phyloP scores from a whole-genome alignment of 768 basidiomycete species.

The Russula earlei region DNA sequence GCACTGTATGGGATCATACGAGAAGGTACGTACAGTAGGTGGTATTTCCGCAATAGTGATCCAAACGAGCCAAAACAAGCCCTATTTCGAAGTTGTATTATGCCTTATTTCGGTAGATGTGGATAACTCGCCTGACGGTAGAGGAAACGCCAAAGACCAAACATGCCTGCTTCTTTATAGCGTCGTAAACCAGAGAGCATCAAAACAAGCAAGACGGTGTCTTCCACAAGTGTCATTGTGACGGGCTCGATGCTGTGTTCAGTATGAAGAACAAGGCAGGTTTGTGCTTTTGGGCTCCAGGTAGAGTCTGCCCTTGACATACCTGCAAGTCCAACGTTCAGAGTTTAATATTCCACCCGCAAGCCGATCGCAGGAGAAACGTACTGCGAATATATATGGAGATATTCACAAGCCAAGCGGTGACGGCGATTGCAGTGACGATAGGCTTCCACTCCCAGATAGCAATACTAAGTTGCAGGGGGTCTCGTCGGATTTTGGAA shows the following conservation, averaged over 20 bases:
- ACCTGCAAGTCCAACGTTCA: not conserved
- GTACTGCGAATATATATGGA: slow-evolving; percentile 6
- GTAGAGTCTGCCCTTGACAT: not conserved
- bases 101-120: not conserved
- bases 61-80: slow-evolving; percentile 12
- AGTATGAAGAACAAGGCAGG: slow-evolving; percentile 1
- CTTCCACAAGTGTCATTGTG: slow-evolving; percentile 7
- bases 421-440: not conserved
- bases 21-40: not conserved
- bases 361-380: not conserved
- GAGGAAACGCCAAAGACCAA: slow-evolving; percentile 14
- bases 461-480: not conserved
- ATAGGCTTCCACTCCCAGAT: slow-evolving; percentile 9
- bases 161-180: slow-evolving; percentile 8
- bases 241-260: not conserved
- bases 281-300: not conserved
- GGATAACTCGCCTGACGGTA: slow-evolving; percentile 7
- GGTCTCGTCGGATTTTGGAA: not conserved
- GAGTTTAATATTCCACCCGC: not conserved
- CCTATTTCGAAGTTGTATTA: not conserved
- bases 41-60: slow-evolving; percentile 16
- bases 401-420: slow-evolving; percentile 7
- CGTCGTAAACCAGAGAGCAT: slow-evolving; percentile 15
- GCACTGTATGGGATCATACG: not conserved
- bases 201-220: slow-evolving; percentile 4